Base-by-base conservation (phyloP, 306 rosid genomes). In the Macrotyloma uniflorum region DNA sequence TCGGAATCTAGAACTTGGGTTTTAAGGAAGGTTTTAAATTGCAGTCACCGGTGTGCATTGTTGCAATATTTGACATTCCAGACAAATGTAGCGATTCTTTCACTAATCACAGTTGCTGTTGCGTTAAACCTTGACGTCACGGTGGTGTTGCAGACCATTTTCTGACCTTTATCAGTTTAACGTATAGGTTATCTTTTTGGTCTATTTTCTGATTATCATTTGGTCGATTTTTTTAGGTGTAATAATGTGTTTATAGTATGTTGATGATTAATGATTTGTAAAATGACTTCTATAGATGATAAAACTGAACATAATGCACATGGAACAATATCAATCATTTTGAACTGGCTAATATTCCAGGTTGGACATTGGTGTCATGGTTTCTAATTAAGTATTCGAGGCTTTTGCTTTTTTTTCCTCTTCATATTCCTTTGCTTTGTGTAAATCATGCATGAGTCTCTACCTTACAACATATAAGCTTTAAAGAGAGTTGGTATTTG, bases 341-440 rank as follows among this genome's bases (percentile, higher is more conserved):
- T 26, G 59, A 28, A 20, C 20, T 32, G 43, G 53, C 32, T 55
- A n/a, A 24, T 77, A 35, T 64, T 76, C 65, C 26, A 32, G 62
- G 23, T 49, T 20, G 72, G 72, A 26, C 36, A 77, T 19, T 67
- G 36, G 58, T 40, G 53, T 23, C 77, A 54, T 54, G 40, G 16
- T 73, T 72, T 49, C 19, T 24, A n/a, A 54, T 77, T 20, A 5
- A 18, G 13, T 40, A 40, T 40, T 19, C 43, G 50, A 64, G 4
- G 22, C 18, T 32, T 14, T 12, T 45, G 14, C 32, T 75, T n/a
- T 10, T 15, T n/a, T 0, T 14, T 8, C 20, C 23, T 5, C 6
- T 12, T 20, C 24, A 9, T 30, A 10, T 74, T 42, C 19, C 40
- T 76, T 53, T 66, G 45, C 43, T 66, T 51, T 36, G 72, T 4